phyloP scores from a whole-genome alignment of 2,329 filamentous ascomycete species.

The Eutypella sp. region DNA sequence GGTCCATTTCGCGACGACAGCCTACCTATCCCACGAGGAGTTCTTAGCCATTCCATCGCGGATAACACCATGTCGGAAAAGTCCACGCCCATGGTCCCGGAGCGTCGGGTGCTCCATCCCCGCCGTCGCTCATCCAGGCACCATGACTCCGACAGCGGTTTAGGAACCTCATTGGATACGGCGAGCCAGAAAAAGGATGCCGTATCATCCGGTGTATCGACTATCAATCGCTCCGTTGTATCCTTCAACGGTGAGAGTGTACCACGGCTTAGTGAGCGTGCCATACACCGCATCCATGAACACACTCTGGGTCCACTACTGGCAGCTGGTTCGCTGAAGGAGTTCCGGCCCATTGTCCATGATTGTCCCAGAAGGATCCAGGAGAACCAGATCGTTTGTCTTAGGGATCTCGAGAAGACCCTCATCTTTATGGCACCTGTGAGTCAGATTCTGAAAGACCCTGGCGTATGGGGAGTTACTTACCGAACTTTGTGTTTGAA shows the following conservation, averaged over 20 bases:
- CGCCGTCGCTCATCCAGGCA: slow-evolving; percentile 55
- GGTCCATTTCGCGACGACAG: slow-evolving; percentile 50
- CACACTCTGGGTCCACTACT: slow-evolving; percentile 75
- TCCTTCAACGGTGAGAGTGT: slow-evolving; percentile 44
- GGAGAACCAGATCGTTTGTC: slow-evolving; percentile 80
- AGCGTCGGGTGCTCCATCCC: slow-evolving; percentile 47
- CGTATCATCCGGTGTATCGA: slow-evolving; percentile 42
- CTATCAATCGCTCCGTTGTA: slow-evolving; percentile 57
- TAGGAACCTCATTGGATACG: slow-evolving; percentile 75
- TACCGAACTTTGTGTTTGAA: slow-evolving; percentile 66
- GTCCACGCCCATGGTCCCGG: slow-evolving; percentile 16
- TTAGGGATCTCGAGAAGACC: slow-evolving; percentile 91
- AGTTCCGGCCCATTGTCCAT: slow-evolving; percentile 74
- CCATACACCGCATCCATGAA: slow-evolving; percentile 73
- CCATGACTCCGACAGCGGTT: slow-evolving; percentile 79
- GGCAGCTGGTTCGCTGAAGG: slow-evolving; percentile 65
- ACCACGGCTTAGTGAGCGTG: slow-evolving; percentile 61
- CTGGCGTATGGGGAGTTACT: slow-evolving; percentile 57
- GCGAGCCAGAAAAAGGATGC: slow-evolving; percentile 46
- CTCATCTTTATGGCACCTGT: slow-evolving; percentile 88
- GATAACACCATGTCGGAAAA: slow-evolving; percentile 43
- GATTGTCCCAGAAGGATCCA: slow-evolving; percentile 76
- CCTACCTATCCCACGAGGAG: slow-evolving; percentile 54
- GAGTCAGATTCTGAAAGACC: slow-evolving; percentile 59
- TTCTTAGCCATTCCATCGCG: slow-evolving; percentile 53